These are phyloP conservation scores for Aspergillus taichungensis DNA, from an alignment of 495 filamentous ascomycete genomes.

Conservation along the genomic window DNA sequence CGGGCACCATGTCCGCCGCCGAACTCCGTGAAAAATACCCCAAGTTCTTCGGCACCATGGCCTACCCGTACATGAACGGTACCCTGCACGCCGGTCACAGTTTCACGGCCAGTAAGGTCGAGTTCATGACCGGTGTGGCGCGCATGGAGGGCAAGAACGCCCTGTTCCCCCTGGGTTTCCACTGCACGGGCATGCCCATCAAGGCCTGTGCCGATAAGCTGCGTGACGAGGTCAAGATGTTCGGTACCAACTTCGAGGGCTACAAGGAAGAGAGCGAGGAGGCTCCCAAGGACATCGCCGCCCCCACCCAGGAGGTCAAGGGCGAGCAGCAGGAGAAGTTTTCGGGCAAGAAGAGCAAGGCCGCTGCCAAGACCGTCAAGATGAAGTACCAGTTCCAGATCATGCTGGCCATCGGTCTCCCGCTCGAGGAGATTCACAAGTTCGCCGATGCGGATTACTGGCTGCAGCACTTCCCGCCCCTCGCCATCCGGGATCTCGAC, in stretches of 20 bases:
- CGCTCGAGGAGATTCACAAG: slow-evolving; percentile 75
- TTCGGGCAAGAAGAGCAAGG: slow-evolving; percentile 89
- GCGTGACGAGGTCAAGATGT: slow-evolving; percentile 75
- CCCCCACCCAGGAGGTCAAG: slow-evolving; percentile 52
- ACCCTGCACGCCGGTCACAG: slow-evolving; percentile 86
- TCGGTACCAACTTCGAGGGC: slow-evolving; percentile 77
- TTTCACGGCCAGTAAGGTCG: slow-evolving; percentile 83
- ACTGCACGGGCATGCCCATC: slow-evolving; percentile 97
- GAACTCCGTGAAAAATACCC: slow-evolving; percentile 73
- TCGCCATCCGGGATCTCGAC: slow-evolving; percentile 70
- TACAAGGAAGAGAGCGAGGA: slow-evolving; percentile 55
- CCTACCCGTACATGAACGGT: slow-evolving; percentile 96
- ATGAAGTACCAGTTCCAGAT: slow-evolving; percentile 87
- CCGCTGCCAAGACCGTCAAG: slow-evolving; percentile 80
- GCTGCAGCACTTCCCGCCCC: slow-evolving; percentile 80
- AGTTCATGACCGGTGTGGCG: slow-evolving; percentile 76
- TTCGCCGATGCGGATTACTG: slow-evolving; percentile 86
- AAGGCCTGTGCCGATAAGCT: slow-evolving; percentile 97
- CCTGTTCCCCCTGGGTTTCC: slow-evolving; percentile 86
- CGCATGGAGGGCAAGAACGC: slow-evolving; percentile 83
- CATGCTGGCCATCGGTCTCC: slow-evolving; percentile 78
- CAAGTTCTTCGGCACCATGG: slow-evolving; percentile 91
- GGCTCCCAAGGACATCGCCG: slow-evolving; percentile 30
- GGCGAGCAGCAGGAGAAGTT: slow-evolving; percentile 88
- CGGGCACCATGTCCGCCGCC: slow-evolving; percentile 55